phyloP scores from a whole-genome alignment of 225 moss, liverwort and hornwort genomes.

The Polytrichum formosum region DNA sequence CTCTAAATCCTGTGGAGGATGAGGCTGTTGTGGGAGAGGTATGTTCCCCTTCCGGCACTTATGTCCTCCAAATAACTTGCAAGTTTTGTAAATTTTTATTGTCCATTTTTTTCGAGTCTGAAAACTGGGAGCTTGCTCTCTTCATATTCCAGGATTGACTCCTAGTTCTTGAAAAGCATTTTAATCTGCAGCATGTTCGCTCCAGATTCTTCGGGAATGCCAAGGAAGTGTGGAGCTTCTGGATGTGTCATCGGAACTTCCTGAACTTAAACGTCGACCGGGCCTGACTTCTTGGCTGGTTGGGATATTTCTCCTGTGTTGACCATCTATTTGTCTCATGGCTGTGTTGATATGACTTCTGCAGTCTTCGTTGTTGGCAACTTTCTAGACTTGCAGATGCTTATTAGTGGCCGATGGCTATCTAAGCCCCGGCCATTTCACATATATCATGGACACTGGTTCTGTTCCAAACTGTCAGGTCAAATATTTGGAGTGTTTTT shows the following conservation, averaged over 20 bases:
- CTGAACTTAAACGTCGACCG: conserved; percentile 76
- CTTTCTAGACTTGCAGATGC: too few relatives aligned
- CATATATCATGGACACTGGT: too few relatives aligned
- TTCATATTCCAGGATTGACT: not conserved
- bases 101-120: too few relatives aligned
- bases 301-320: not conserved
- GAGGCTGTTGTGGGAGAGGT: conserved; percentile 98
- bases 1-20: conserved; percentile 87
- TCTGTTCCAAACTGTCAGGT: too few relatives aligned
- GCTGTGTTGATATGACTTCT: too few relatives aligned
- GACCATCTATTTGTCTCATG: too few relatives aligned
- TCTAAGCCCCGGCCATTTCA: too few relatives aligned
- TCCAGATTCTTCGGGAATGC: conserved; percentile 75
- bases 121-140: not conserved
- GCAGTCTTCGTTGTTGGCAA: too few relatives aligned
- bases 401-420: too few relatives aligned
- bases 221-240: conserved; percentile 79
- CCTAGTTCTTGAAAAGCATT: conserved; percentile 1
- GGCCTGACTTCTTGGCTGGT: conserved; percentile 88
- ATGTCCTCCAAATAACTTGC: not conserved
- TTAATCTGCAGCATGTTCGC: not conserved
- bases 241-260: conserved; percentile 72
- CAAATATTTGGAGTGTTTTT: too few relatives aligned
- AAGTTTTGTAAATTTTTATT: not conserved
- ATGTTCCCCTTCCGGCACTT: not conserved